A percentile compares a stretch with the other conserved stretches of the same genome.
Evolutionary conservation across 2,329 filamentous ascomycete species (phyloP).

Genomic region (Ustulina deusta): DNA sequence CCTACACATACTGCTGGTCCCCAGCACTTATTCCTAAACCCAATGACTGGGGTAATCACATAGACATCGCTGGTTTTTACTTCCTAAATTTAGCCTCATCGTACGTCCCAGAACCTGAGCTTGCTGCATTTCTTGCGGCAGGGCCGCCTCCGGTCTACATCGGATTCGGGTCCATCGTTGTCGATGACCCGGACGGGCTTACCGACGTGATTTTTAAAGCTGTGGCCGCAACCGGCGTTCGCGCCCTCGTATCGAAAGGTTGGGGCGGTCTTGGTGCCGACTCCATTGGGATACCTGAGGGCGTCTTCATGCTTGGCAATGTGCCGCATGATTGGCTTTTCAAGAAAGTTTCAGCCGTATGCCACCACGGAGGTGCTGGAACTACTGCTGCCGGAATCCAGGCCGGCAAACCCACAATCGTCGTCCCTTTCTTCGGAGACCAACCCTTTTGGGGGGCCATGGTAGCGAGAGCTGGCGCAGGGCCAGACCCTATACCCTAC

Average conservation of each 20-base stretch:
- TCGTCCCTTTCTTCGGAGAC: constrained; percentile 89
- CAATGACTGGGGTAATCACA: constrained; percentile 65
- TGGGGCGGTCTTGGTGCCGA: constrained; percentile 88
- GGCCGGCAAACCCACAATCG: constrained; percentile 81
- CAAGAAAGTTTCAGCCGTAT: constrained; percentile 80
- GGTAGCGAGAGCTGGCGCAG: constrained; percentile 77
- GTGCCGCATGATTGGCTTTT: constrained; percentile 93
- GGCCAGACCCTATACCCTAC: constrained; percentile 76
- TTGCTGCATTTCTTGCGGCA: constrained; percentile 57
- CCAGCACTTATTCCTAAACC: constrained; percentile 64
- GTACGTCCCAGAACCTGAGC: constrained; percentile 50
- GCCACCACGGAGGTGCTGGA: constrained; percentile 89
- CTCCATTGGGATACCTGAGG: constrained; percentile 75
- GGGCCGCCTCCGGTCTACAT: constrained; percentile 66
- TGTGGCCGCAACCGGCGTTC: constrained; percentile 62
- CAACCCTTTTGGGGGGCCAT: constrained; percentile 87
- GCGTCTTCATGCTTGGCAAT: constrained; percentile 86
- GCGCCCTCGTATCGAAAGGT: constrained; percentile 86
- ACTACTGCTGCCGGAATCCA: constrained; percentile 90
- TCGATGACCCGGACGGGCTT: constrained; percentile 61
- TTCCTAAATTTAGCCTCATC: constrained; percentile 60
- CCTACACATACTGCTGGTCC: constrained; percentile 90
- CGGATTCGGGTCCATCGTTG: constrained; percentile 68
- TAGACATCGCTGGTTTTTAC: constrained; percentile 66
- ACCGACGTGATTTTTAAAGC: constrained; percentile 62